Conservation (phyloP, 2,329 filamentous ascomycete species). For the Graphilbum sp. region DNA sequence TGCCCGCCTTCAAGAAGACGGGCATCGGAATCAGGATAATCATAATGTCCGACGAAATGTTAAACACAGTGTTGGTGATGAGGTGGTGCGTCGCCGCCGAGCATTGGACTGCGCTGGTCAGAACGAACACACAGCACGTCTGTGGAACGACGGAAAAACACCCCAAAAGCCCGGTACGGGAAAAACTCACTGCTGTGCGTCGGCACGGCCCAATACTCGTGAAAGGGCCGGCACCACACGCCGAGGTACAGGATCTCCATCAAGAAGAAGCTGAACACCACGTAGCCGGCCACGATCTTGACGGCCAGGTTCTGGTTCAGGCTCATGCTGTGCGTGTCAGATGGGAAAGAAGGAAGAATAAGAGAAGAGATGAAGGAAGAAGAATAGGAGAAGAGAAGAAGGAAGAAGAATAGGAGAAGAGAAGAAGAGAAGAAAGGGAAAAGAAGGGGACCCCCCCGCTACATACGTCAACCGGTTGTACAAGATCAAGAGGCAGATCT, state of each 20-base stretch:
- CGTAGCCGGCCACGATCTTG: slow-evolving; percentile 19
- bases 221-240: slow-evolving; percentile 35
- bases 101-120: slow-evolving; percentile 32
- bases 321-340: background rate
- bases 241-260: slow-evolving; percentile 8
- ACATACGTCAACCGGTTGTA: slow-evolving; percentile 36
- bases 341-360: background rate
- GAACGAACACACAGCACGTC: too few species aligned
- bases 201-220: slow-evolving; percentile 34
- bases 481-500: slow-evolving; percentile 39
- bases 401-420: too few species aligned
- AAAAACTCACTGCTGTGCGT: background rate
- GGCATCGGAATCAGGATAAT: slow-evolving; percentile 43
- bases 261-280: slow-evolving; percentile 6
- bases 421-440: too few species aligned
- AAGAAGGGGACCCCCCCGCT: too few species aligned
- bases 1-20: slow-evolving; percentile 29
- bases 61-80: slow-evolving; percentile 41
- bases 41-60: slow-evolving; percentile 42
- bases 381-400: too few species aligned
- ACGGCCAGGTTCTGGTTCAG: slow-evolving; percentile 13
- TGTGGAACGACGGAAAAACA: too few species aligned
- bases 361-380: background rate
- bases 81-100: slow-evolving; percentile 39
- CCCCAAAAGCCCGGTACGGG: too few species aligned